Conservation (phyloP, 345 rosid genomes). For the Syzygium aromaticum region DNA sequence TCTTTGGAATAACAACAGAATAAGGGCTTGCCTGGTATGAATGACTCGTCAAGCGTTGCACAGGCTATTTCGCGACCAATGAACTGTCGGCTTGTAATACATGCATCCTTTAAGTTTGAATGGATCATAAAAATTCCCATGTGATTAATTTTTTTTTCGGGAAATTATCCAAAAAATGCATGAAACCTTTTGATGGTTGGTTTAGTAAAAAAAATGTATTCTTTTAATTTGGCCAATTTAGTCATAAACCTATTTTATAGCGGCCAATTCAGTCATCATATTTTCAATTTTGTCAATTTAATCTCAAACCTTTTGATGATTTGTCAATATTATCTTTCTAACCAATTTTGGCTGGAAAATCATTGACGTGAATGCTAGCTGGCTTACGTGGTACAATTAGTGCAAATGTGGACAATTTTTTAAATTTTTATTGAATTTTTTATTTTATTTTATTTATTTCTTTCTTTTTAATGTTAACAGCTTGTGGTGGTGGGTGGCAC, state of each 20-base stretch:
- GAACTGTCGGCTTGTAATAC: too few species aligned
- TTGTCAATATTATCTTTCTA: rapidly evolving
- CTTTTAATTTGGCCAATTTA: too few species aligned
- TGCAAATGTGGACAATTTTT: rapidly evolving
- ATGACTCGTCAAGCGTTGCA: too few species aligned
- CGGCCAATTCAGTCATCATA: rapidly evolving
- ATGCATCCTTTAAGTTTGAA: background rate
- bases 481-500: too few species aligned
- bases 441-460: background rate
- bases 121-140: background rate
- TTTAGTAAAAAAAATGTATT: too few species aligned
- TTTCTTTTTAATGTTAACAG: background rate
- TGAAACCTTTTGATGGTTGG: too few species aligned
- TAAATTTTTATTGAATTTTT: background rate
- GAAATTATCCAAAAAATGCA: background rate
- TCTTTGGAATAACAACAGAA: too few species aligned
- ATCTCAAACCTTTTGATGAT: background rate
- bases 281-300: background rate
- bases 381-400: rapidly evolving
- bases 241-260: background rate
- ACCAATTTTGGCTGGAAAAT: background rate
- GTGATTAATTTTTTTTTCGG: background rate
- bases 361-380: rapidly evolving
- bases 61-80: too few species aligned
- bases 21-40: too few species aligned